phyloP scores from a whole-genome alignment of 2,329 filamentous ascomycete genomes.

The Pyrenochaeta sp. region DNA sequence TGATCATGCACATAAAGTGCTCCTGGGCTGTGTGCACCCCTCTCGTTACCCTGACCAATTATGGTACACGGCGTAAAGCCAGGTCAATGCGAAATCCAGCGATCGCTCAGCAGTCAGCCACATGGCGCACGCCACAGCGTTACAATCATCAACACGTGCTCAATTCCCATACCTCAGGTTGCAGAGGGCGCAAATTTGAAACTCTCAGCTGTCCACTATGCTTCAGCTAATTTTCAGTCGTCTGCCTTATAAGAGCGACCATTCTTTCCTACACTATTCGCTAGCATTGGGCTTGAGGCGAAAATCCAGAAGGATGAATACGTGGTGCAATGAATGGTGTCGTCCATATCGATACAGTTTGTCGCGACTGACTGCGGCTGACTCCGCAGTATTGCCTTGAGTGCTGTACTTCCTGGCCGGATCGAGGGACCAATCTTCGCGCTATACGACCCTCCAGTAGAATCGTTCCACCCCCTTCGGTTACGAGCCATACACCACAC shows the following conservation, averaged over 20 bases:
- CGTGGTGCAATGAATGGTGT: too few species aligned
- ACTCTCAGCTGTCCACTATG: neutral
- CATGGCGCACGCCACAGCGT: neutral
- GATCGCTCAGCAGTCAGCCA: neutral
- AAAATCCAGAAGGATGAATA: too few species aligned
- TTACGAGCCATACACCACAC: neutral
- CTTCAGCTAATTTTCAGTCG: neutral
- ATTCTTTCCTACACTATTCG: too few species aligned
- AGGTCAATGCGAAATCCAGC: neutral
- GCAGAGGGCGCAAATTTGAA: neutral
- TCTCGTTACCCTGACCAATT: neutral
- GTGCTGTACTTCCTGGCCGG: too few species aligned
- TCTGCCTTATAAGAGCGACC: too few species aligned
- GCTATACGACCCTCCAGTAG: neutral
- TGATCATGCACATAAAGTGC: neutral
- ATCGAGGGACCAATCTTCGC: neutral
- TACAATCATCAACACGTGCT: neutral
- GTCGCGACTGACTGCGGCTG: too few species aligned
- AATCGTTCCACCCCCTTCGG: neutral
- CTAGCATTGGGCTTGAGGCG: neutral
- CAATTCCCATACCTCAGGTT: neutral
- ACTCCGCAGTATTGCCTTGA: too few species aligned
- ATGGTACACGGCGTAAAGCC: neutral
- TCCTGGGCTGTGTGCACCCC: neutral
- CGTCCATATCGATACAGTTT: too few species aligned